Conservation (phyloP, 2,329 filamentous ascomycete genomes). For the Capronia americana region DNA sequence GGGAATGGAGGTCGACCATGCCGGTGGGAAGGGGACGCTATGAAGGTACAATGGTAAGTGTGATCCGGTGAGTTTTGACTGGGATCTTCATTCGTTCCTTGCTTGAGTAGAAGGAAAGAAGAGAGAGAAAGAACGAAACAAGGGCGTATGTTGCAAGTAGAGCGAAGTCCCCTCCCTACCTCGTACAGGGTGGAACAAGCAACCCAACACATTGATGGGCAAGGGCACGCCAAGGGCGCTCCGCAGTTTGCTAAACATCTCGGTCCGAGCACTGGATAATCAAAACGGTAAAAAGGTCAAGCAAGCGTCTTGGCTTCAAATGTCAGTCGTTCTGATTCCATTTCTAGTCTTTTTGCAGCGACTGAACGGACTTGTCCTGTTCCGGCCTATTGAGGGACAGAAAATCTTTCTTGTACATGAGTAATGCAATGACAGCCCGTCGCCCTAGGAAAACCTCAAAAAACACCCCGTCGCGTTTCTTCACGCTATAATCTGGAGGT, state of each 20-base stretch:
- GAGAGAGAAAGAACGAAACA: neutral
- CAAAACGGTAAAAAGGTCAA: neutral
- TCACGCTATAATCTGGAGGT: neutral
- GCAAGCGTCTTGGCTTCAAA: neutral
- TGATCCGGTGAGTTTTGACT: no score
- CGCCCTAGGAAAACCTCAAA: neutral
- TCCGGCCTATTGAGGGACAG: slow-evolving; percentile 9
- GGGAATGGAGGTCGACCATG: slow-evolving; percentile 23
- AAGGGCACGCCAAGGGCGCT: no score
- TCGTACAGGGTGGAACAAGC: neutral
- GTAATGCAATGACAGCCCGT: neutral
- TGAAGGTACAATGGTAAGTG: neutral
- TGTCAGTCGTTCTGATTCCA: slow-evolving; percentile 21
- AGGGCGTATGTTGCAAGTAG: neutral
- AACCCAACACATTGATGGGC: neutral
- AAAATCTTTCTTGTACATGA: slow-evolving; percentile 11
- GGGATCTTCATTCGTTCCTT: neutral
- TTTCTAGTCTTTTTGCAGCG: slow-evolving; percentile 15
- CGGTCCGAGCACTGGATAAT: slow-evolving; percentile 1
- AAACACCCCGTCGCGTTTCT: neutral
- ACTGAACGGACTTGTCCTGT: slow-evolving; percentile 1
- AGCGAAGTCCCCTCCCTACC: neutral
- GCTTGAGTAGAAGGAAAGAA: neutral
- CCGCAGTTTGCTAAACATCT: neutral
- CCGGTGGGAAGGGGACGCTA: neutral